Conservation (phyloP, 2,329 filamentous ascomycete genomes). For the Metarhizium sp. region DNA sequence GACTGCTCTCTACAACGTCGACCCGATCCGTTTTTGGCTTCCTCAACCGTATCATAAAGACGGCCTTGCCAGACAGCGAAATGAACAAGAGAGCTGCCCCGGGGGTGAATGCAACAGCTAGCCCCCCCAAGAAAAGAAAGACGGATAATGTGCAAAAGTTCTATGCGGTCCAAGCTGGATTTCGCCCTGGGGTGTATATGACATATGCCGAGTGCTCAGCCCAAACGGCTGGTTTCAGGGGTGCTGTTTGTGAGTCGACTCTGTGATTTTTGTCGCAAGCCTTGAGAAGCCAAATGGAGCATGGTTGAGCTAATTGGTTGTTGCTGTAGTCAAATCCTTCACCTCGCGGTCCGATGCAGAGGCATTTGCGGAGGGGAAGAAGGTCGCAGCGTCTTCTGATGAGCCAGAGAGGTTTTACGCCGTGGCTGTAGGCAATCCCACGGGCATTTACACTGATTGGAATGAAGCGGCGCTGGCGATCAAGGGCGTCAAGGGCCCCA, state of each 20-base stretch:
- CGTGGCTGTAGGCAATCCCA: conserved; percentile 47
- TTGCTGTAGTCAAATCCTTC: conserved; percentile 66
- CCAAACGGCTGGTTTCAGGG: conserved; percentile 51
- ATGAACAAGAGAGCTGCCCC: conserved; percentile 21
- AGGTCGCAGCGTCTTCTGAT: conserved; percentile 25
- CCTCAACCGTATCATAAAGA: conserved; percentile 3
- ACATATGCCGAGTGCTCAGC: conserved; percentile 52
- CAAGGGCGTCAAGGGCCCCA: conserved; percentile 58
- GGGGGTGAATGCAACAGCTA: conserved; percentile 8
- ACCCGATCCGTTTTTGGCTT: conserved; percentile 13
- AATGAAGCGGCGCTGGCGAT: conserved; percentile 63
- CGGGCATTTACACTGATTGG: conserved; percentile 58
- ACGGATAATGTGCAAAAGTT: conserved; percentile 42
- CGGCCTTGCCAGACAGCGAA: conserved; percentile 9
- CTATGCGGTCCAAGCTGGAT: conserved; percentile 52
- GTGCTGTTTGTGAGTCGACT: conserved; percentile 56
- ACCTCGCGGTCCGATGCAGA: conserved; percentile 64
- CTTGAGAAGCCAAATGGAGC: background rate
- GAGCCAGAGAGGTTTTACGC: conserved; percentile 46
- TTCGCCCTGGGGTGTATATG: conserved; percentile 50
- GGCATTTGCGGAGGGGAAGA: conserved; percentile 59
- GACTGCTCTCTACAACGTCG: background rate
- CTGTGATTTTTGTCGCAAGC: background rate
- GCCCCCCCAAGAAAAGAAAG: conserved; percentile 37
- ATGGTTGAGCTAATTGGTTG: conserved; percentile 5